Conservation (phyloP, 2,329 filamentous ascomycete genomes). For the Sarocladium kiliense region DNA sequence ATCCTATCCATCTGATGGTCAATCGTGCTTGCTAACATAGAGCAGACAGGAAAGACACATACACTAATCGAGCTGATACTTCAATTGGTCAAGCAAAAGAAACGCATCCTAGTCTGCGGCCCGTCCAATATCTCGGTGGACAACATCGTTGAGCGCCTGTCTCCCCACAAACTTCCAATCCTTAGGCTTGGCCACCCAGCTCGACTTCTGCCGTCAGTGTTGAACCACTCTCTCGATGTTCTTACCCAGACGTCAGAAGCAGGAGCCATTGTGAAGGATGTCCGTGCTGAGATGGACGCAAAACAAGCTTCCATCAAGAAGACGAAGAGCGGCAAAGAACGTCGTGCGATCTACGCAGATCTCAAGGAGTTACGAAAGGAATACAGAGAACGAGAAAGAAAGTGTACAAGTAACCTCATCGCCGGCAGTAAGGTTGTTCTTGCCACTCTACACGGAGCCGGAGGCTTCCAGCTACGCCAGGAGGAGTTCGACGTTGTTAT, state of each 20-base stretch:
- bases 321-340: conserved; percentile 73
- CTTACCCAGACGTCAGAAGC: conserved; percentile 88
- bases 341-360: conserved; percentile 77
- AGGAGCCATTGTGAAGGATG: conserved; percentile 81
- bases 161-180: conserved; percentile 79
- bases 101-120: conserved; percentile 85
- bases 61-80: conserved; percentile 92
- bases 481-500: conserved; percentile 89
- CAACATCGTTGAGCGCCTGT: conserved; percentile 91
- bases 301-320: conserved; percentile 88
- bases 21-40: neutral
- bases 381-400: conserved; percentile 76
- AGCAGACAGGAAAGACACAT: conserved; percentile 86
- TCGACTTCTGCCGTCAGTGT: conserved; percentile 77
- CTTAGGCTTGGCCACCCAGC: conserved; percentile 90
- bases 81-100: conserved; percentile 71
- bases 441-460: conserved; percentile 87
- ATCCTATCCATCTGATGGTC: neutral
- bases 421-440: conserved; percentile 79
- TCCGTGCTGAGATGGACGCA: conserved; percentile 86
- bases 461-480: conserved; percentile 73
- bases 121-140: conserved; percentile 97
- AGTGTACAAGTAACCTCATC: conserved; percentile 73
- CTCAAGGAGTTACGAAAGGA: conserved; percentile 83
- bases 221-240: conserved; percentile 86